These are phyloP conservation scores for Ustilago loliicola DNA, from an alignment of 1,284 basidiomycete genomes.

Conservation along the genomic window DNA sequence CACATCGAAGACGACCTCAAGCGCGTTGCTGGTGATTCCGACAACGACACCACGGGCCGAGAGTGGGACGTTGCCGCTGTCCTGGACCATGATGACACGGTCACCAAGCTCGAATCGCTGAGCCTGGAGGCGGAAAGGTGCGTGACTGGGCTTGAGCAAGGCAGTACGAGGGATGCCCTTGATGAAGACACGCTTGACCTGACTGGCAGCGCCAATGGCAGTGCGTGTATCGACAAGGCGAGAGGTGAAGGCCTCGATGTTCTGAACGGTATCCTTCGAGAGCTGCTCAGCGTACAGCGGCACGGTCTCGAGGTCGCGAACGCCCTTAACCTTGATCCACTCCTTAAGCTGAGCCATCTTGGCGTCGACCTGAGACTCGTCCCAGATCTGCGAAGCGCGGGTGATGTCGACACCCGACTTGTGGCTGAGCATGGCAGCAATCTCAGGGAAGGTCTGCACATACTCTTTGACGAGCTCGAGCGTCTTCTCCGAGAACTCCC, in stretches of 20 bases:
- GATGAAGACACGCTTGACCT: constrained; percentile 89
- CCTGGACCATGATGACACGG: constrained; percentile 93
- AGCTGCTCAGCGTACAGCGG: constrained; percentile 92
- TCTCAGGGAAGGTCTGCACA: constrained; percentile 73
- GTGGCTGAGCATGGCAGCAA: constrained; percentile 49
- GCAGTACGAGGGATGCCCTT: constrained; percentile 94
- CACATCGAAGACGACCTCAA: constrained; percentile 98
- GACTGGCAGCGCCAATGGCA: constrained; percentile 75
- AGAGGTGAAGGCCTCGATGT: constrained; percentile 80
- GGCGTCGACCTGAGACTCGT: constrained; percentile 76
- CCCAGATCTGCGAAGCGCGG: constrained; percentile 81
- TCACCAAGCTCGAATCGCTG: constrained; percentile 94
- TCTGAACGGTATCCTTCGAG: constrained; percentile 75
- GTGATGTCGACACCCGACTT: constrained; percentile 76
- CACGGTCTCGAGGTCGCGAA: constrained; percentile 91
- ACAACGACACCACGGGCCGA: constrained; percentile 93
- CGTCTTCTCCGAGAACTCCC: constrained; percentile 94
- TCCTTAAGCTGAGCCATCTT: constrained; percentile 82
- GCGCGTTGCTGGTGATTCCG: constrained; percentile 81
- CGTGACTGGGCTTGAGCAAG: constrained; percentile 91
- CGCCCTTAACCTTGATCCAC: constrained; percentile 89
- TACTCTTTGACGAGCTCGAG: constrained; percentile 86
- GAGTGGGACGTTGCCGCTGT: constrained; percentile 89
- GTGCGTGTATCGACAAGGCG: constrained; percentile 71
- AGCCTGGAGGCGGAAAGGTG: constrained; percentile 87